Base-by-base conservation (phyloP, 306 rosid genomes). In the Lotus japonicus region DNA sequence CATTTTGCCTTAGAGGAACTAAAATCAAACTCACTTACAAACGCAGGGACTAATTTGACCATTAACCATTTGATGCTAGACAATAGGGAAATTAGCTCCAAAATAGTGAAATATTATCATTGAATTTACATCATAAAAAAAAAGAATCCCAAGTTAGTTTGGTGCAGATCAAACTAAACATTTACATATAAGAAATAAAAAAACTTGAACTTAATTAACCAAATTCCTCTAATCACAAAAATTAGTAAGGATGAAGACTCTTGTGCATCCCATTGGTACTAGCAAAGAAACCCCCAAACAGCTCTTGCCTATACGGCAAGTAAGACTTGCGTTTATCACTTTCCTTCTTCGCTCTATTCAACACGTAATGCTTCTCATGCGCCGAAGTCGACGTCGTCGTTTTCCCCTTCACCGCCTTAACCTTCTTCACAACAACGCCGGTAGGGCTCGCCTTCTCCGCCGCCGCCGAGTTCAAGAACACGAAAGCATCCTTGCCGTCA, bases 201-300 rank as follows among this genome's bases (percentile, higher is more conserved):
- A 64, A 73, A 59, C 55, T 12, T 33, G 8, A 54, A 51, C 33
- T 4, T 10, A 61, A 66, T 45, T 17, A 12, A 26, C 61, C 5
- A 2, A 5, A 49, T 5, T 31, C 23, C 2, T 14, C 4, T 18
- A 12, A 36, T 5, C 1, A 44, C 42, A 31, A 59, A 31, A 15
- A 7, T 82, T 42, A 95, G 51, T 77, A 94, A 16, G 99, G 97
- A 84, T 88, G 96, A 73, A 86, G 76, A 35, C 85, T 90, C 58
- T 83, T 85, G 82, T 83, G 90, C 13, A 86, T 58, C 9, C 89
- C 94, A 26, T 79, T 85, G 4, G 76, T 79, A 23, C 44, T 82
- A 2, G 96, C 59, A 74, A 94, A 90, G 77, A 90, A 85, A 5
- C 97, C 97, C 5, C 97, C 97, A 28, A 94, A 81, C 53, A 91